Base-by-base conservation (phyloP, 805 yeast species). In the Zygotorulaspora florentina region DNA sequence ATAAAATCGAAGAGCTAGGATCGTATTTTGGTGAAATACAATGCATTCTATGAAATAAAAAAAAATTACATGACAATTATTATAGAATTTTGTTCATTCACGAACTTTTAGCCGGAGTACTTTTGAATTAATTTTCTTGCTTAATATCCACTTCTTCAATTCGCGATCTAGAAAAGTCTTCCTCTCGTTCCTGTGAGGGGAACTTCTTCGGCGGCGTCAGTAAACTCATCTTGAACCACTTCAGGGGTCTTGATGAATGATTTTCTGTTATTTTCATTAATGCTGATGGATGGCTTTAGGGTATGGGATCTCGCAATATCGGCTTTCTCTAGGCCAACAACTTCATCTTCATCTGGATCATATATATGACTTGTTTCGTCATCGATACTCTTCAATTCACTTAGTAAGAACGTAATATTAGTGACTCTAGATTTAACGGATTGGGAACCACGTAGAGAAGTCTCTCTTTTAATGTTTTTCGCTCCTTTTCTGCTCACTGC, bases 341-440 rank as follows among this genome's bases (percentile, higher is more conserved):
- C 55, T 13, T 64, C 64, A 40, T 63, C 68, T 43, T 65, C 69
- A 47, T 64, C 65, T 2, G 67, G 67, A 47, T 64, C 67, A 16
- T 48, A 50, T 20, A 65, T 58, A 39, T 51, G 60, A 17, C 54
- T 48, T 12, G 50, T 55, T 16, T 57, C 58, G 26, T 42, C 49
- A 26, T 53, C 56, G 28, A 47, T 49, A 35, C 55, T 60, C 29
- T 60, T 59, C 15, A 66, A 46, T 47, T 66, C 70, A 38, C 58
- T 57, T 11, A 66, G 50, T 34, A 66, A 54, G 42, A 66, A 66
- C 6, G 70, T 64, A 5, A 66, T 65, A 46, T 66, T 64, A 9
- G 69, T 66, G 3, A 66, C 62, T 42, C 59, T 61, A 2, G 70
- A 66, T 42, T 58, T 65, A 3, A 66, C 65, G 7, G 69, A 65